Evolutionary conservation across 345 rosid genomes (phyloP).

Genomic region (Eutrema heterophyllum): DNA sequence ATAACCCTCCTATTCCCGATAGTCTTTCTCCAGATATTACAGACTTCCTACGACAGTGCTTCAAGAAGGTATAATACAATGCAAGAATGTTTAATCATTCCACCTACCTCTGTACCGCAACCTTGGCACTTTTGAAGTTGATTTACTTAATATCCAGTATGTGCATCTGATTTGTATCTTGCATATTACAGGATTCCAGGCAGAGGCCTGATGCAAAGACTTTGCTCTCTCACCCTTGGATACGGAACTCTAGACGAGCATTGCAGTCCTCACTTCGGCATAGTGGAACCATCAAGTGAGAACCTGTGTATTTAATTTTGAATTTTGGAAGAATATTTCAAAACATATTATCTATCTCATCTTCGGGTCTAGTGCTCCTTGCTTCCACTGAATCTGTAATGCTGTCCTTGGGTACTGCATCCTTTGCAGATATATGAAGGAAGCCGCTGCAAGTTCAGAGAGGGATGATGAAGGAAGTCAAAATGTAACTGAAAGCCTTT

Average conservation of each 20-base stretch:
- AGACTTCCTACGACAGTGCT: slow-evolving; percentile 91
- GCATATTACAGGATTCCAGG: slow-evolving; percentile 76
- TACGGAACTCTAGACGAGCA: slow-evolving; percentile 76
- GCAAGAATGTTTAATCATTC: not conserved
- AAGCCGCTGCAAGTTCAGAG: slow-evolving; percentile 45
- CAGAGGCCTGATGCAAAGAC: slow-evolving; percentile 99
- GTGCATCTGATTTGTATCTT: slow-evolving; percentile 12
- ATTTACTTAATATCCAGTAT: not conserved
- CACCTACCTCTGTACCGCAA: not conserved
- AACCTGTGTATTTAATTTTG: not conserved
- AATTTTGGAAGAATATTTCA: not conserved
- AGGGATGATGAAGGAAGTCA: slow-evolving; percentile 50
- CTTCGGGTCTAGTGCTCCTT: not conserved
- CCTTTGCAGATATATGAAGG: slow-evolving; percentile 51
- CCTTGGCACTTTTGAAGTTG: not conserved
- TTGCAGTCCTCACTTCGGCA: slow-evolving; percentile 88
- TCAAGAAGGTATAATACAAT: slow-evolving; percentile 71
- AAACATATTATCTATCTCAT: not conserved
- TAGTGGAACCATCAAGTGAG: slow-evolving; percentile 73
- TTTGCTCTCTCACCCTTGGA: slow-evolving; percentile 99
- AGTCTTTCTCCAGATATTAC: slow-evolving; percentile 94
- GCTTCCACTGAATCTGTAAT: slow-evolving; percentile 11
- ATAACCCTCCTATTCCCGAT: slow-evolving; percentile 95
- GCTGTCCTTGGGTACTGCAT: not conserved
- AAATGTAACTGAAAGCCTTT: slow-evolving; percentile 41